Evolutionary conservation across 352 stramenopile species (phyloP).

Genomic region (Phytophthora syringae): DNA sequence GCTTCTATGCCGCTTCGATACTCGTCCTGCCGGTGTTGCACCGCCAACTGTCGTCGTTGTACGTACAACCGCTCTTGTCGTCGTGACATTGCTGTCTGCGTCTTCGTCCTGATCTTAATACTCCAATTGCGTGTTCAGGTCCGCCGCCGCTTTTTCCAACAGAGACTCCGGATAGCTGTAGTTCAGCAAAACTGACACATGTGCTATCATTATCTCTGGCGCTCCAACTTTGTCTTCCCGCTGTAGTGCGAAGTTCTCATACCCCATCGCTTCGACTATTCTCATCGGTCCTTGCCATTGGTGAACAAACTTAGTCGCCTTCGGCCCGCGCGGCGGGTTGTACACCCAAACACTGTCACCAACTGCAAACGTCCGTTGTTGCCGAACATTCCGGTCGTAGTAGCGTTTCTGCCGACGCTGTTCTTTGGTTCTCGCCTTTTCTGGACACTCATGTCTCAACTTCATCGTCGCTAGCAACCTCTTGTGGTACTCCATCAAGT

Average conservation of each 20-base stretch:
- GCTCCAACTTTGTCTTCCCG: conserved; percentile 1
- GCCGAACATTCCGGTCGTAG: background rate
- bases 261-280: background rate
- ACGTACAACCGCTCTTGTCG: background rate
- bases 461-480: background rate
- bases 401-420: background rate
- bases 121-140: background rate
- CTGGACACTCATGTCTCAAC: background rate
- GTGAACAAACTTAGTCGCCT: conserved; percentile 11
- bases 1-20: too few species aligned
- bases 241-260: background rate
- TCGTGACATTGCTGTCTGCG: too few species aligned
- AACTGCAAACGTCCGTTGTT: background rate
- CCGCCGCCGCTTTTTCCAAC: background rate
- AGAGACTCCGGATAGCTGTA: background rate
- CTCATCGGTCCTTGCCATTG: background rate
- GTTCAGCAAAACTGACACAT: background rate
- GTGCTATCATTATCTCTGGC: background rate
- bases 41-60: background rate
- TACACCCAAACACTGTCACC: conserved; percentile 6
- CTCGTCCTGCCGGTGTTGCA: too few species aligned
- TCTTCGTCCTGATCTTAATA: background rate
- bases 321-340: background rate
- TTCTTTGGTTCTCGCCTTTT: background rate
- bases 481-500: background rate